phyloP scores from a whole-genome alignment of 78 protist genomes.

The Acrasis kona region DNA sequence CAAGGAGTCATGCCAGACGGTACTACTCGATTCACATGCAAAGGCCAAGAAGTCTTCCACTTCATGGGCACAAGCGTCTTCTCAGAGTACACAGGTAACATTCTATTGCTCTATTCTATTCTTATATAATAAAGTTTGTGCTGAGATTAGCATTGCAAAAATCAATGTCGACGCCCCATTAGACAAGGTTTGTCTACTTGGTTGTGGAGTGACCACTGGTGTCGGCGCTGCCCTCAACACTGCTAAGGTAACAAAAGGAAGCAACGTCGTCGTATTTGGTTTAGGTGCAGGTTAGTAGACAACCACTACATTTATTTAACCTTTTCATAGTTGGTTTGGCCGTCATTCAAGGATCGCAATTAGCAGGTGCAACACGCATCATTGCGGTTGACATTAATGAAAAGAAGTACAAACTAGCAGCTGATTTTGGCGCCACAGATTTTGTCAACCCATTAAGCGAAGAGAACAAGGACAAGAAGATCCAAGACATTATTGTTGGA shows the following conservation, averaged over 20 bases:
- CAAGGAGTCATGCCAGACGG: conserved; percentile 83
- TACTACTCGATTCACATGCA: conserved; percentile 57
- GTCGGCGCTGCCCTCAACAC: conserved; percentile 71
- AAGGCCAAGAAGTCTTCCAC: conserved; percentile 61
- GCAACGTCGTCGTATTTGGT: conserved; percentile 62
- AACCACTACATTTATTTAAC: too few species aligned
- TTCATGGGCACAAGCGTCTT: conserved; percentile 74
- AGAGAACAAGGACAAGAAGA: conserved; percentile 18
- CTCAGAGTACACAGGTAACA: conserved; percentile 82
- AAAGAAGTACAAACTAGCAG: conserved; percentile 56
- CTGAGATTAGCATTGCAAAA: conserved; percentile 70
- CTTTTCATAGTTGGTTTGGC: too few species aligned
- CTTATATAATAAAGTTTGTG: too few species aligned
- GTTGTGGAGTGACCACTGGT: conserved; percentile 70
- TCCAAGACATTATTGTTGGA: background rate
- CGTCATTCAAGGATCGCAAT: conserved; percentile 49
- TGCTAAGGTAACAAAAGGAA: conserved; percentile 33
- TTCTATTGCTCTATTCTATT: too few species aligned
- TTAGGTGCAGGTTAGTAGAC: too few species aligned
- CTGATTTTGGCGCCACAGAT: conserved; percentile 82
- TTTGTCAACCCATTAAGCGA: conserved; percentile 69
- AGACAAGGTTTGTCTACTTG: conserved; percentile 50
- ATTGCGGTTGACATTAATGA: conserved; percentile 80
- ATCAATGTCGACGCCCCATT: conserved; percentile 50
- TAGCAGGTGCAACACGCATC: conserved; percentile 56